Evolutionary conservation across 805 yeast species (phyloP), one percentile per base, ranked within the genome.

Genomic region (Monosporozyma aquatica): DNA sequence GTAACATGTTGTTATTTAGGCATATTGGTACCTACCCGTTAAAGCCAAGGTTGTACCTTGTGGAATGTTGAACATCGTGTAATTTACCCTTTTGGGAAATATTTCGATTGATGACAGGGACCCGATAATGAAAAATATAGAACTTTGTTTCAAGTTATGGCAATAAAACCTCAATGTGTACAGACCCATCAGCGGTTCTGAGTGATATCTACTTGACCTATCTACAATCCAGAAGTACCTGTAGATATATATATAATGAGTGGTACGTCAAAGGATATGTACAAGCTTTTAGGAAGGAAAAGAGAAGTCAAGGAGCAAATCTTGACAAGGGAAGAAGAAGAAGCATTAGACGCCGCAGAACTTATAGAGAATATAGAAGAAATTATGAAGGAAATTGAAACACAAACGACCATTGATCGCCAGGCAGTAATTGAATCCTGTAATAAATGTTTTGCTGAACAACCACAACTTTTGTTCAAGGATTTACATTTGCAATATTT

Each of bases 401-500:
- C 65, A 3, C 63, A 56, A 20, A 61, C 64, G 3, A 54, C 58
- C 1, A 40, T 38, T 14, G 63, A 53, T 15, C 52, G 61, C 17
- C 45, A 52, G 17, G 49, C 52, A 11, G 58, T 55, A 3, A 27
- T 56, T 7, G 45, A 53, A 5, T 49, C 38, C 8, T 56, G 63
- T 33, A 29, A 42, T 15, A 42, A 43, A 13, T 47, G 57, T 10
- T 34, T 46, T 2, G 38, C 24, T 13, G 36, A 30, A 4, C 43
- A 40, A 1, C 27, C 43, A 8, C 40, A 43, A 3, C 40, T 22
- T 7, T 49, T 61, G 15, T 36, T 51, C 29, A 58, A 54, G 27
- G 58, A 58, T 5, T 46, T 50, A 1, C 87, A 82, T 54, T 42
- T 56, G 8, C 46, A 48, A 40, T 82, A 69, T 53, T 59, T 76